Evolutionary conservation across 2,329 filamentous ascomycete species (phyloP).

Genomic region (Stemphylium beticola): DNA sequence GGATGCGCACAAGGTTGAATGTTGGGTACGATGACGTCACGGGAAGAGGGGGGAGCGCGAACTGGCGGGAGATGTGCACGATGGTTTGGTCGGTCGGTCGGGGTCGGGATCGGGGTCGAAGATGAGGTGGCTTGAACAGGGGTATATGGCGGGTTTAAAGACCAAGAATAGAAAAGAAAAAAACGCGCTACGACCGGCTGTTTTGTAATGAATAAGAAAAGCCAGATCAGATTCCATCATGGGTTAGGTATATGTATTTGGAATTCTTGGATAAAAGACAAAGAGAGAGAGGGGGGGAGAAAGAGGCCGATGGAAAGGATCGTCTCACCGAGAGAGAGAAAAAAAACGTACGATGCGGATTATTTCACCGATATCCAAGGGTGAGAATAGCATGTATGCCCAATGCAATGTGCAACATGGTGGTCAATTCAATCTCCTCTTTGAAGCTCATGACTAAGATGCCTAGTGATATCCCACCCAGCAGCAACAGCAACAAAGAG

Average conservation of each 20-base stretch:
- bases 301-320: background rate
- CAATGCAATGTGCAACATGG: no score
- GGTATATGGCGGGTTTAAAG: background rate
- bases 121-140: constrained; percentile 2
- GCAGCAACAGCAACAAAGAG: no score
- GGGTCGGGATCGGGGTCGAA: background rate
- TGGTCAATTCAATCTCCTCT: no score
- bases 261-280: background rate
- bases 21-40: background rate
- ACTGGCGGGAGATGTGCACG: constrained; percentile 7
- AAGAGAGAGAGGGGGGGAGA: no score
- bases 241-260: background rate
- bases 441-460: no score
- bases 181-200: background rate
- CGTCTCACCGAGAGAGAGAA: constrained; percentile 1
- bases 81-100: background rate
- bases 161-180: background rate
- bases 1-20: background rate
- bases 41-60: background rate
- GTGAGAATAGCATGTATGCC: background rate
- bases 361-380: background rate
- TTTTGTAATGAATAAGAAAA: background rate
- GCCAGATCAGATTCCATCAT: background rate
- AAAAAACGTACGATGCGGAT: background rate
- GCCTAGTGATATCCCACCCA: no score